phyloP scores from a whole-genome alignment of 352 stramenopile genomes.

The Lagenidium giganteum region DNA sequence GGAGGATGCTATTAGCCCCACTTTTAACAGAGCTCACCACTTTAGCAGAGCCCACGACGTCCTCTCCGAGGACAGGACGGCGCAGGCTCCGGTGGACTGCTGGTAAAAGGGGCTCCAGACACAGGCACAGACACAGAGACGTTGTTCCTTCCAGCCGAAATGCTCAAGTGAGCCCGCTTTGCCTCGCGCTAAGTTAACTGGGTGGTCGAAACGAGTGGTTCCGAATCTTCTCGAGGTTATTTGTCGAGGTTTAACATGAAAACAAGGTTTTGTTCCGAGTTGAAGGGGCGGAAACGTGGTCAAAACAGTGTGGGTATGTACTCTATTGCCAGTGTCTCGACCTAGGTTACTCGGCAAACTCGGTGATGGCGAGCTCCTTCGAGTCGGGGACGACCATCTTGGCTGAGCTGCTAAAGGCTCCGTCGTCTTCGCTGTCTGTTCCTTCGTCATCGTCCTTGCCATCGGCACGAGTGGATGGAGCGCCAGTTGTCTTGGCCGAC shows the following conservation, averaged over 20 bases:
- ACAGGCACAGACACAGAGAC: neutral
- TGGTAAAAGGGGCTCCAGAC: slow-evolving; percentile 52
- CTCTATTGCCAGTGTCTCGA: neutral
- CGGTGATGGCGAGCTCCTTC: slow-evolving; percentile 62
- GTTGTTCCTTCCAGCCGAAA: neutral
- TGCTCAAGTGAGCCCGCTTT: no score
- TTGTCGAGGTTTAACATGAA: neutral
- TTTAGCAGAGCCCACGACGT: slow-evolving; percentile 14
- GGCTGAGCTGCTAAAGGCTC: slow-evolving; percentile 6
- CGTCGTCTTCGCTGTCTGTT: slow-evolving; percentile 18
- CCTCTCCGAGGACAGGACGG: slow-evolving; percentile 12
- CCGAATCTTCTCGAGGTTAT: slow-evolving; percentile 6
- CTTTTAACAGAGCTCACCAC: slow-evolving; percentile 73
- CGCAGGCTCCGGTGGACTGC: slow-evolving; percentile 47
- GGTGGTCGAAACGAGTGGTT: slow-evolving; percentile 3
- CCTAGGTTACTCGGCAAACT: slow-evolving; percentile 63
- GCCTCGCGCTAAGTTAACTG: no score
- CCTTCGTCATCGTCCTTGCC: slow-evolving; percentile 27
- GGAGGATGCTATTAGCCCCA: slow-evolving; percentile 48
- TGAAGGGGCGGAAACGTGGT: no score
- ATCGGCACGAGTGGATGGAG: slow-evolving; percentile 8
- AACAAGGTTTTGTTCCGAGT: no score
- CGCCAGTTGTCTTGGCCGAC: slow-evolving; percentile 14
- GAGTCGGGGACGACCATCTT: slow-evolving; percentile 41
- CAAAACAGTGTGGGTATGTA: no score